Evolutionary conservation across 2,329 filamentous ascomycete species (phyloP).

Genomic region (Trichocomaceae sp.): DNA sequence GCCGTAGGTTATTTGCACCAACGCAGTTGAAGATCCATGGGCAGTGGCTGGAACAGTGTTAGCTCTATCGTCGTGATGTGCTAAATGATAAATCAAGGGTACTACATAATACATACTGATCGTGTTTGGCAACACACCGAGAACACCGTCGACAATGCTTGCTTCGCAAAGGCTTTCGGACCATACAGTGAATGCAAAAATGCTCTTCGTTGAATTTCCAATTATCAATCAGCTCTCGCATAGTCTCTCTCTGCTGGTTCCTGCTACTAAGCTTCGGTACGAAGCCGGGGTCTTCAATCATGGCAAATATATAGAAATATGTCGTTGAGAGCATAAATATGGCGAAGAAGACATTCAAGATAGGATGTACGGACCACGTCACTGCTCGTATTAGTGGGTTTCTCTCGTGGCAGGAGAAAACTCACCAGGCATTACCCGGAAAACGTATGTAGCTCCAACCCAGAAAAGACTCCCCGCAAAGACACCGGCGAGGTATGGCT

Average conservation of each 20-base stretch:
- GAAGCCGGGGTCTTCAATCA: slow-evolving; percentile 85
- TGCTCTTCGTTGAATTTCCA: slow-evolving; percentile 93
- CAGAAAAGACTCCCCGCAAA: slow-evolving; percentile 83
- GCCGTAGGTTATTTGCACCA: slow-evolving; percentile 89
- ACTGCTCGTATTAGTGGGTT: slow-evolving; percentile 41
- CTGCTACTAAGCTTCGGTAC: slow-evolving; percentile 86
- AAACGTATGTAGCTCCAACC: slow-evolving; percentile 68
- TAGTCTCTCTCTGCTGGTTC: slow-evolving; percentile 79
- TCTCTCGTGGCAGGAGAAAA: not conserved
- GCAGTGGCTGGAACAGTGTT: slow-evolving; percentile 62
- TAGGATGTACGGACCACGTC: slow-evolving; percentile 59
- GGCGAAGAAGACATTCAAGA: slow-evolving; percentile 72
- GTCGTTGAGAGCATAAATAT: slow-evolving; percentile 58
- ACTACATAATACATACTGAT: slow-evolving; percentile 66
- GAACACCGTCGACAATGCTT: slow-evolving; percentile 92
- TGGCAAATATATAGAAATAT: slow-evolving; percentile 83
- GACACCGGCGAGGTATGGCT: slow-evolving; percentile 90
- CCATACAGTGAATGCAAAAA: slow-evolving; percentile 93
- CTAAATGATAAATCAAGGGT: not conserved
- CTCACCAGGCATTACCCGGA: slow-evolving; percentile 65
- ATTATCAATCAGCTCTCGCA: slow-evolving; percentile 73
- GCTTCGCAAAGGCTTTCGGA: slow-evolving; percentile 81
- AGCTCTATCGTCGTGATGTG: slow-evolving; percentile 7
- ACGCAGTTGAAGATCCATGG: slow-evolving; percentile 98
- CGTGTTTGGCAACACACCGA: slow-evolving; percentile 90